A percentile compares a stretch with the other conserved stretches of the same genome.
Evolutionary conservation across 805 yeast species (phyloP).

Genomic region (Hanseniaspora taiwanica): DNA sequence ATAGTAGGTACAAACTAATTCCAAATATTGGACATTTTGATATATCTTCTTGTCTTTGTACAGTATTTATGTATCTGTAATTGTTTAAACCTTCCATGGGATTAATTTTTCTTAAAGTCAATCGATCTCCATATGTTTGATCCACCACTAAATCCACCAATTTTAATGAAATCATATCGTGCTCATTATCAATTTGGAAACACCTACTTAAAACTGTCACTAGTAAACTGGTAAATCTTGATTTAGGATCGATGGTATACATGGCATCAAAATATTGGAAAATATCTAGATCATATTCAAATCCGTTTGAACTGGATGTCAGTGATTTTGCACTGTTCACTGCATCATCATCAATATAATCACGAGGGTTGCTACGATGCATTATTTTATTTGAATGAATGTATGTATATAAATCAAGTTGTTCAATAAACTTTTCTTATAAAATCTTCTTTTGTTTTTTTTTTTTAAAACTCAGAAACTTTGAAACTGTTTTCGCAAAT

Average conservation of each 20-base stretch:
- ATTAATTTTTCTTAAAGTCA: slow-evolving; percentile 23
- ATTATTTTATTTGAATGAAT: too few relatives aligned
- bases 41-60: slow-evolving; percentile 20
- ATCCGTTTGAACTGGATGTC: background rate
- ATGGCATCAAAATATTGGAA: background rate
- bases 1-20: slow-evolving; percentile 20
- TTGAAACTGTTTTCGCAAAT: too few relatives aligned
- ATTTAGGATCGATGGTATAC: background rate
- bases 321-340: background rate
- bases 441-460: too few relatives aligned
- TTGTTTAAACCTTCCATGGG: slow-evolving; percentile 14
- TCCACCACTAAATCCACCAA: slow-evolving; percentile 22
- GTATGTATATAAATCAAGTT: background rate
- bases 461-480: too few relatives aligned
- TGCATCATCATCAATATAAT: background rate
- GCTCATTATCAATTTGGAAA: slow-evolving; percentile 15
- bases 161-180: slow-evolving; percentile 10
- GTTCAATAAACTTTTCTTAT: too few relatives aligned
- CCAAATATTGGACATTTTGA: slow-evolving; percentile 23
- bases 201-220: slow-evolving; percentile 4
- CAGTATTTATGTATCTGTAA: slow-evolving; percentile 22
- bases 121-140: slow-evolving; percentile 22
- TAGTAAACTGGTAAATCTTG: background rate
- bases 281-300: background rate
- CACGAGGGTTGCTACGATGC: background rate